Base-by-base conservation (phyloP, 805 yeast genomes). In the Lipomyces spencermartinsiae region DNA sequence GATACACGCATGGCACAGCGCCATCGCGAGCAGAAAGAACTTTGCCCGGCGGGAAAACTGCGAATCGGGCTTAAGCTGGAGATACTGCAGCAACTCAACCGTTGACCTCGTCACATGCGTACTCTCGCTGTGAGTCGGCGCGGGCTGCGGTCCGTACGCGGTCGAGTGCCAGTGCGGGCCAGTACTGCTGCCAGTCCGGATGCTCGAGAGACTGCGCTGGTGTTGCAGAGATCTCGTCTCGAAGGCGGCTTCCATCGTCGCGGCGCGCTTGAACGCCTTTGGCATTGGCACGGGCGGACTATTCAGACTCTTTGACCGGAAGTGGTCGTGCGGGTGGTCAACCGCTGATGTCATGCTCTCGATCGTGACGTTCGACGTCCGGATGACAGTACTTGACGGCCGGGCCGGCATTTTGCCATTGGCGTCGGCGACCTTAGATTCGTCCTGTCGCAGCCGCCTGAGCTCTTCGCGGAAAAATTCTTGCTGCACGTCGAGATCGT, bases 1-100 rank as follows among this genome's bases (percentile, higher is more conserved):
- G 59, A 92, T 80, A 76, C 98, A 94, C 0, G 95, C 85, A 76
- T 93, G 97, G 74, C 99, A 95, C 58, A 95, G 80, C 0, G 98
- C 95, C 62, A 95, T 81, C 1, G 93, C 84, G 57, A 95, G 79
- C 62, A 95, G 80, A 76, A 95, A 95, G 78, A 94, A 90, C 66
- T 85, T 87, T 1, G 91, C 96, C 71, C 86, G 86, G 66, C 85
- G 84, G 0, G 97, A 80, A 78, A 89, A 95, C 3, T 86, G 67
- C 0, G 91, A 81, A 46, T 87, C 80, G 2, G 98, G 98, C 72
- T 90, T 81, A 1, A 80, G 70, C 79, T 93, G 97, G 25, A 95
- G 80, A 75, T 89, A 89, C 70, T 81, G 81, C 62, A 95, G 82
- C 58, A 95, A 80, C 46, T 89, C 90, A 64, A 87, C 77, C 0